Evolutionary conservation across 805 yeast genomes (phyloP), one percentile per base, ranked within the genome.

Genomic region (Blastobotrys attinorum): DNA sequence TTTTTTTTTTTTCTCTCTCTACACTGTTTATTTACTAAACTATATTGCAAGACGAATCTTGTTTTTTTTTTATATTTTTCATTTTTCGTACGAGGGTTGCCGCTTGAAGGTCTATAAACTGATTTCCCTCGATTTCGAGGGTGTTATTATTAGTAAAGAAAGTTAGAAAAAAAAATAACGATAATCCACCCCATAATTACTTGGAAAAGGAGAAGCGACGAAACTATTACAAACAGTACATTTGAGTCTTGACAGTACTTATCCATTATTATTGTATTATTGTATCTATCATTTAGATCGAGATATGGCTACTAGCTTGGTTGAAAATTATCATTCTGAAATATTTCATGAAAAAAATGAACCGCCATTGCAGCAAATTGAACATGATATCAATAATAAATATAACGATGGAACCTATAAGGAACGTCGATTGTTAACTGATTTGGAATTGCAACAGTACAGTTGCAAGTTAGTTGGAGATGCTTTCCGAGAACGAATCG

Each of bases 51-150:
- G 25, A 15, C 29, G 22, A 17, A 35, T 3, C 6, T 8, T 3
- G n/a, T 15, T 15, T 33, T 18, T 33, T 15, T 16, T 33, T 25
- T 25, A 37, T 4, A 29, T 37, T 39, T 33, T 39, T 27, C 32
- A 41, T 31, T 20, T 17, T 25, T 27, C 40, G 33, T 41, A 56
- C 58, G 60, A 54, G 60, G 51, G 60, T 56, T 55, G 60, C 60
- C 60, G 60, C 53, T 48, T 56, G 56, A 39, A 42, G 42, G 55
- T 47, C 47, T 49, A 29, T 35, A 43, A 39, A 16, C 37, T 46
- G 20, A 39, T 23, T 35, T 47, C 56, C 56, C 57, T 50, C 57
- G 29, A 39, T 29, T 27, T 40, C 45, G 47, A 51, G 53, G 55
- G 46, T 27, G 11, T 29, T 29, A 8, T 13, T 20, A 31, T 17